Base-by-base conservation (phyloP, 306 rosid genomes). In the Betula pendula region DNA sequence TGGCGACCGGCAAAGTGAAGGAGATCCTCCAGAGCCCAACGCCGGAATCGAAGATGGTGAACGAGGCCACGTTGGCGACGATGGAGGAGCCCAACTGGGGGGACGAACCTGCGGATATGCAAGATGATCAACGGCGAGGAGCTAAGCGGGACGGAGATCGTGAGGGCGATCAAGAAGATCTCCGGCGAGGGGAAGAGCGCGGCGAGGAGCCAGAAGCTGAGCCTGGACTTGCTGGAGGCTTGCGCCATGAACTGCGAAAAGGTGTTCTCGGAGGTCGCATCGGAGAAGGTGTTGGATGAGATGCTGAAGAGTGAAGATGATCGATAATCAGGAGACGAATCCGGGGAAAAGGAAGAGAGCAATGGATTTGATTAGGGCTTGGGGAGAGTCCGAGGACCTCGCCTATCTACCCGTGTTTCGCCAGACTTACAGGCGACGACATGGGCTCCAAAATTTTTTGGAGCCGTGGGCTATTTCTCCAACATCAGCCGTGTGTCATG, bases 311-410 rank as follows among this genome's bases (percentile, higher is more conserved):
- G n/a, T n/a, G n/a, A n/a, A 84, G 59, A 65, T 90, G 81, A 81
- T 92, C 45, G 87, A 92, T 20, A 81, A 87, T 81, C 88, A 84
- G 0, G 82, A 79, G 40, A 76, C 77, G 1, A 80, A 87, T 72
- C 42, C 12, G 0, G 66, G 69, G 14, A 88, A 81, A 62, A 80
- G 86, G 19, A 77, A 44, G 20, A 87, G 85, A 79, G 93, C 92
- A 27, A 75, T 85, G 45, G 90, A 90, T 60, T 78, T 92, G 79
- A 85, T 92, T 40, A 86, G 88, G 87, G 95, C 97, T 52, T 92
- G 97, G 97, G 97, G 95, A 22, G 80, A 90, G 77, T 92, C 97
- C 2, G 59, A 84, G 82, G 97, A 92, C 42, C 89, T 92, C 62
- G 93, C 91, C 1, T 92, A 92, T 87, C 86, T 92, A 2, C 96